A percentile compares a stretch with the other conserved stretches of the same genome.
phyloP scores from a whole-genome alignment of 352 stramenopile species.

The Phytophthora crassamura region DNA sequence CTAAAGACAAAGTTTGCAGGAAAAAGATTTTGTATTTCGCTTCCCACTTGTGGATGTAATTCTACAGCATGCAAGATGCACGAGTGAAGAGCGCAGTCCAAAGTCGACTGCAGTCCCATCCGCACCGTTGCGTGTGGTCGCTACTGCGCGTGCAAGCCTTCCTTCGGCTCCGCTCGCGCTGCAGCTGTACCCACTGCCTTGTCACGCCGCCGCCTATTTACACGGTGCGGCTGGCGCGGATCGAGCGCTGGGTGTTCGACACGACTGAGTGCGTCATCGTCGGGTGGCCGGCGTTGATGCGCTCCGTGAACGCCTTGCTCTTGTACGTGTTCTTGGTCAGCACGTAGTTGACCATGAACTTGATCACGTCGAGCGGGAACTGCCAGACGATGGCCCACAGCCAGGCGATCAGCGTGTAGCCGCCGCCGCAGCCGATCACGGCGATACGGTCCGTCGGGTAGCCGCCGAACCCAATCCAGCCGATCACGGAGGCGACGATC shows the following conservation, averaged over 20 bases:
- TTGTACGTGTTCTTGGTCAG: constrained; percentile 66
- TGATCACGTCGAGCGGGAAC: constrained; percentile 77
- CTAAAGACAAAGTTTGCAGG: too few relatives aligned
- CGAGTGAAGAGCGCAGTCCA: too few relatives aligned
- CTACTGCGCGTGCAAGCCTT: constrained; percentile 18
- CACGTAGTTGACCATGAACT: constrained; percentile 75
- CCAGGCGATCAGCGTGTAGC: constrained; percentile 73
- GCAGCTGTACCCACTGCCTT: constrained; percentile 11
- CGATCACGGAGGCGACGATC: constrained; percentile 67
- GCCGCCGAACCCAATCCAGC: constrained; percentile 72
- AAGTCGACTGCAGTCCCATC: constrained; percentile 1
- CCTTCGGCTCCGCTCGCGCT: constrained; percentile 19
- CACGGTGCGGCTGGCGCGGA: constrained; percentile 70
- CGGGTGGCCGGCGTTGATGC: constrained; percentile 80
- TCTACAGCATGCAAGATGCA: constrained; percentile 40
- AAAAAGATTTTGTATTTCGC: constrained; percentile 28
- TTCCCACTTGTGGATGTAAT: constrained; percentile 31
- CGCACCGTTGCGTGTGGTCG: constrained; percentile 4
- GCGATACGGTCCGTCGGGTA: constrained; percentile 72
- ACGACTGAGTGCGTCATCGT: constrained; percentile 67
- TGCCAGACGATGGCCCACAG: constrained; percentile 77
- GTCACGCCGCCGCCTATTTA: constrained; percentile 34
- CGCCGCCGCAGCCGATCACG: constrained; percentile 66
- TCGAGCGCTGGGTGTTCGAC: constrained; percentile 67
- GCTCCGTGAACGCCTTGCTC: constrained; percentile 71